Conservation (phyloP, 169 alveolate genomes). For the Besnoitia besnoiti region DNA sequence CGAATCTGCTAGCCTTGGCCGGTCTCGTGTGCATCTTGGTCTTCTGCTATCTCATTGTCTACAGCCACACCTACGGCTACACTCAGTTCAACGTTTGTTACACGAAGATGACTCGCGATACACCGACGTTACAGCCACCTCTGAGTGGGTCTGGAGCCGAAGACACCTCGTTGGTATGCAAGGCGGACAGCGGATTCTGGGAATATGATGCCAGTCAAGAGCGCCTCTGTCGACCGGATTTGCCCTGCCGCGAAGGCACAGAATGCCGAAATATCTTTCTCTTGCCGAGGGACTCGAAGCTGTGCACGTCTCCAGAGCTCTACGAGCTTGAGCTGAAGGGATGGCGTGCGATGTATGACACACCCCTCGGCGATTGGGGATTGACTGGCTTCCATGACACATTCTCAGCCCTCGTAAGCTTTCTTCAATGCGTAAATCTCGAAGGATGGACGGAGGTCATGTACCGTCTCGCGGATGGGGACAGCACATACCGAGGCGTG, state of each 20-base stretch:
- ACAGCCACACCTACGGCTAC: conserved; percentile 30
- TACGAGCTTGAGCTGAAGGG: conserved; percentile 51
- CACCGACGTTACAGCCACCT: not conserved
- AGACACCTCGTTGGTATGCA: not conserved
- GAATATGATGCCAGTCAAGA: conserved; percentile 57
- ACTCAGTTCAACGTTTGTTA: conserved; percentile 23
- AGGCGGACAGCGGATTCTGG: conserved; percentile 66
- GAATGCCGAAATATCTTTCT: conserved; percentile 57
- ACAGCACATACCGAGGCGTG: conserved; percentile 42
- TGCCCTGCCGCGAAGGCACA: conserved; percentile 62
- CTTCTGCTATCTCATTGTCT: not conserved
- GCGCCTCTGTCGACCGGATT: conserved; percentile 40
- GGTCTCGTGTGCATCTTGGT: not conserved
- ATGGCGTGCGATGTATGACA: conserved; percentile 34
- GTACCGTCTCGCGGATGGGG: conserved; percentile 63
- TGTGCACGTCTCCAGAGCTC: conserved; percentile 50
- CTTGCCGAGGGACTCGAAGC: conserved; percentile 36
- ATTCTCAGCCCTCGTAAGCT: conserved; percentile 46
- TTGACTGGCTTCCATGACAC: conserved; percentile 49
- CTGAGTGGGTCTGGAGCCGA: not conserved
- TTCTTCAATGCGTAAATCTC: conserved; percentile 59
- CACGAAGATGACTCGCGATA: not conserved
- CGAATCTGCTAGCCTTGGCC: conserved; percentile 32
- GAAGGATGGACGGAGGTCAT: conserved; percentile 67
- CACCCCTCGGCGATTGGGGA: conserved; percentile 56